Evolutionary conservation across 2,329 filamentous ascomycete species (phyloP).

Genomic region (Penicillium sp.): DNA sequence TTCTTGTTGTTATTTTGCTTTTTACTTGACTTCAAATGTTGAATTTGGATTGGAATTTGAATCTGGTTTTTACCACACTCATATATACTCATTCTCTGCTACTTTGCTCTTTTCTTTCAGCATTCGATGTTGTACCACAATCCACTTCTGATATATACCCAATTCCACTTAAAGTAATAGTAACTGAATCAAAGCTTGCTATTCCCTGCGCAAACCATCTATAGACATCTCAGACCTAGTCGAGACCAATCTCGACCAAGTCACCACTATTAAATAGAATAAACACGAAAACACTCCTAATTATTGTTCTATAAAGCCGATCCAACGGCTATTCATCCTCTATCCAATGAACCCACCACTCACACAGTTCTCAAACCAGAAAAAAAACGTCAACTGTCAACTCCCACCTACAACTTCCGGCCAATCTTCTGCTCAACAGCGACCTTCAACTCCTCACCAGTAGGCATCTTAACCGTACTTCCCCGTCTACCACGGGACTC

Average conservation of each 20-base stretch:
- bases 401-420: slow-evolving; percentile 40
- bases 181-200: background rate
- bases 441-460: slow-evolving; percentile 52
- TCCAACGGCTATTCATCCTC: background rate
- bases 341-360: background rate
- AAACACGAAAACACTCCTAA: background rate
- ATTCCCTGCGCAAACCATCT: background rate
- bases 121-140: background rate
- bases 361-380: background rate
- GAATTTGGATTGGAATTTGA: no score
- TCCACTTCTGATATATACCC: background rate
- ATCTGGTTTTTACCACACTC: no score
- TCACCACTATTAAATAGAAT: background rate
- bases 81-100: no score
- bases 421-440: slow-evolving; percentile 54
- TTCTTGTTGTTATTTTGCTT: background rate
- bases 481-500: slow-evolving; percentile 57
- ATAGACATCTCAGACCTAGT: background rate
- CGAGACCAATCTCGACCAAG: background rate
- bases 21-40: background rate
- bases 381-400: background rate
- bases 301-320: background rate
- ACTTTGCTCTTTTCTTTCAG: background rate
- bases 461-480: slow-evolving; percentile 46
- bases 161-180: background rate